These are phyloP conservation scores for Neopestalotiopsis rosae DNA, from an alignment of 2,329 filamentous ascomycete species.

Conservation along the genomic window DNA sequence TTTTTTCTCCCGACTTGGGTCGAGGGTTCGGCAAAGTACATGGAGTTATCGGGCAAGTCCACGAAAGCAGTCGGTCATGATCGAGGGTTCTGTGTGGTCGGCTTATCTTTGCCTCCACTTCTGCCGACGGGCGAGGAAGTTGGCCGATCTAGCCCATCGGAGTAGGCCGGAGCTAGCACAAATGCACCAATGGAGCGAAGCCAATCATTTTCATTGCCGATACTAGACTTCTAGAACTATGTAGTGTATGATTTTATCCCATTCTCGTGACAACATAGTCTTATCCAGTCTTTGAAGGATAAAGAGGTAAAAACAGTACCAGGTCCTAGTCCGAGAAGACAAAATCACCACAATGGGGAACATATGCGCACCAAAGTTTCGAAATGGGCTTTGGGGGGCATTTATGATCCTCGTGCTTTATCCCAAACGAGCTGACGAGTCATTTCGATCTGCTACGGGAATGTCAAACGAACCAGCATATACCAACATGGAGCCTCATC, in stretches of 20 bases:
- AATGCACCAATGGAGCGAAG: neutral
- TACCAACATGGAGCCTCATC: no score
- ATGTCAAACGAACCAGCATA: no score
- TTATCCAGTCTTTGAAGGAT: neutral
- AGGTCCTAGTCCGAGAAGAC: no score
- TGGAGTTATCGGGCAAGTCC: neutral
- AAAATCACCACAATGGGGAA: no score
- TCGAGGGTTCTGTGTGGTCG: neutral
- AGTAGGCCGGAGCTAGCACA: constrained; percentile 2
- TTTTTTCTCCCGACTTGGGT: neutral
- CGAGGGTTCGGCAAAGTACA: neutral
- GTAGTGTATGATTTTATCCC: neutral
- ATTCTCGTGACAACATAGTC: neutral
- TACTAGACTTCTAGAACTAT: neutral
- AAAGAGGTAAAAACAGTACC: no score
- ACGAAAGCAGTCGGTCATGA: neutral
- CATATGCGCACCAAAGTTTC: no score
- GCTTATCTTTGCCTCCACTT: neutral
- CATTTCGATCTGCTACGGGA: no score
- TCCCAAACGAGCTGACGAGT: no score
- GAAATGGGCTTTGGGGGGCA: no score
- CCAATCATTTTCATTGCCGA: neutral
- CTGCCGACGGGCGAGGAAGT: neutral
- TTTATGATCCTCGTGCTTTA: no score
- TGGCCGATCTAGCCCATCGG: neutral